Conservation (phyloP, 148 eudicot species). For the Rhododendron vialii region DNA sequence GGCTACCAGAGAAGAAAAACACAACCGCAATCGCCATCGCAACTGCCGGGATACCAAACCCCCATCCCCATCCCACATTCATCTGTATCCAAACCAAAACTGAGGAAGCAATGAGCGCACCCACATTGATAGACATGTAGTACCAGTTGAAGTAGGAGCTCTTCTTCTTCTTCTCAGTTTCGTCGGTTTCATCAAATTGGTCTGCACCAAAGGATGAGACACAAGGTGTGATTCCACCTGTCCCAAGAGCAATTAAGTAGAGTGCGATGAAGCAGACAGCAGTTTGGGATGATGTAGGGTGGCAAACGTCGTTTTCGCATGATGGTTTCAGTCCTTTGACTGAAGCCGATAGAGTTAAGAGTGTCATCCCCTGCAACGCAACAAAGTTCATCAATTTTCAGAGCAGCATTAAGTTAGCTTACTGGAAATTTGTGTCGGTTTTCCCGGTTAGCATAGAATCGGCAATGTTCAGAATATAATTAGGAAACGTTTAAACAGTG, state of each 20-base stretch:
- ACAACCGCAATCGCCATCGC: conserved; percentile 38
- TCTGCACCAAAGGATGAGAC: conserved; percentile 37
- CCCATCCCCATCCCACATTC: conserved; percentile 48
- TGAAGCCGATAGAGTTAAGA: conserved; percentile 35
- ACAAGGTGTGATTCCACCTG: conserved; percentile 44
- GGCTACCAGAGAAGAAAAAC: conserved; percentile 28
- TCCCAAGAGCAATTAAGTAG: conserved; percentile 38
- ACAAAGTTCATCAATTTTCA: background rate
- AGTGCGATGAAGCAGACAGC: conserved; percentile 25
- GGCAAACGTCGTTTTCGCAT: conserved; percentile 22
- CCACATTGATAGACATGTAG: conserved; percentile 39
- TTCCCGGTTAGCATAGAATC: background rate
- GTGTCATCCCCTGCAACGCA: conserved; percentile 21
- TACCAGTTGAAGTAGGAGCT: conserved; percentile 44
- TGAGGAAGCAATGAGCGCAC: conserved; percentile 35
- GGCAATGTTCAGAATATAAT: background rate
- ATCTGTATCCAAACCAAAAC: conserved; percentile 48
- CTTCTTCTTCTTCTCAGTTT: conserved; percentile 29
- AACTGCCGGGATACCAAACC: conserved; percentile 43
- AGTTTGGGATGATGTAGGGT: conserved; percentile 30
- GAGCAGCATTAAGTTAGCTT: background rate
- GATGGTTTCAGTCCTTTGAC: conserved; percentile 28
- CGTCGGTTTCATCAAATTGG: conserved; percentile 37
- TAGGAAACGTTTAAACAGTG: background rate
- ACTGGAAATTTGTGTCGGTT: background rate